Evolutionary conservation across 1,139 yeast species (phyloP).

Genomic region (Suhomyces chickasaworum): DNA sequence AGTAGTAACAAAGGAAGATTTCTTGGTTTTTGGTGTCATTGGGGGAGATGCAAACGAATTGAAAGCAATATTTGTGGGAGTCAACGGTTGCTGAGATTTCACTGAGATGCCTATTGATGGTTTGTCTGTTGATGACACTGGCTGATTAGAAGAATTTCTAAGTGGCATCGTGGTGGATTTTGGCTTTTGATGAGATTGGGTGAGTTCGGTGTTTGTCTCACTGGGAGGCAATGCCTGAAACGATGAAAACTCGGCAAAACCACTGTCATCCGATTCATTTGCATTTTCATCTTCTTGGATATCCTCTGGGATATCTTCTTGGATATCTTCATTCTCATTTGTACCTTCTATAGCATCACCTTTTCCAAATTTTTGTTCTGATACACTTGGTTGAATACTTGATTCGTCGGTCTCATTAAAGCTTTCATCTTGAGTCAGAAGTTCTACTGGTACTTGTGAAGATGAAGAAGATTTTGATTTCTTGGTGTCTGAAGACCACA

Average conservation of each 20-base stretch:
- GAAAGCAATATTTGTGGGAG: constrained; percentile 2
- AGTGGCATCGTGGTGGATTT: too few relatives aligned
- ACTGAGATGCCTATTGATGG: background rate
- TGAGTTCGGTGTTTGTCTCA: too few relatives aligned
- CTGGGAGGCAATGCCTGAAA: constrained; percentile 9
- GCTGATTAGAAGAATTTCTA: too few relatives aligned
- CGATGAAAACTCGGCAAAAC: constrained; percentile 19
- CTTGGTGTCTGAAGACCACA: constrained; percentile 1
- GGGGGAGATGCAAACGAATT: constrained; percentile 1
- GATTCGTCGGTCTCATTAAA: background rate
- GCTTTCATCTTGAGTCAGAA: background rate
- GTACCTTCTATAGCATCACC: background rate
- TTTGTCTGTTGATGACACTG: too few relatives aligned
- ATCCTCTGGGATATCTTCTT: background rate
- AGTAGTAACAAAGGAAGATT: background rate
- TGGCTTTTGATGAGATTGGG: too few relatives aligned
- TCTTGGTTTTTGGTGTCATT: background rate
- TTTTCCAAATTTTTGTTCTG: background rate
- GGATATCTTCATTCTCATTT: background rate
- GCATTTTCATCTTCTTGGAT: background rate
- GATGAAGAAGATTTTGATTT: background rate
- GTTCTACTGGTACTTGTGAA: background rate
- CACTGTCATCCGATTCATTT: constrained; percentile 11
- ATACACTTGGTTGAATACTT: background rate
- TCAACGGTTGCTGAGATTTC: constrained; percentile 1